phyloP scores from a whole-genome alignment of 495 filamentous ascomycete species.

The Chlorociboria aeruginascens region DNA sequence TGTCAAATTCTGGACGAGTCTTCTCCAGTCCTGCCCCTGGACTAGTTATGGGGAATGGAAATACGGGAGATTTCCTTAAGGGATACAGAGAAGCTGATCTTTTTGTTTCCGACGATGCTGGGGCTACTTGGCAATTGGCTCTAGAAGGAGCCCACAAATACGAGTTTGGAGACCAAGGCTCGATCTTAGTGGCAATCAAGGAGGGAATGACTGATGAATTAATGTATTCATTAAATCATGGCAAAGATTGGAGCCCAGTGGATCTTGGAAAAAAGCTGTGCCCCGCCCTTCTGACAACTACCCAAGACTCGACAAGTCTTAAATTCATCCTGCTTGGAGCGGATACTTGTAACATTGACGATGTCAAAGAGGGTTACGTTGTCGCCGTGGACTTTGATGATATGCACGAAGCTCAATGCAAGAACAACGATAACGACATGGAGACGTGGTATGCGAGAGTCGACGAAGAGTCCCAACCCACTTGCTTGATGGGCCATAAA shows the following conservation, averaged over 20 bases:
- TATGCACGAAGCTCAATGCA: slow-evolving; percentile 71
- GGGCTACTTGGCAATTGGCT: slow-evolving; percentile 65
- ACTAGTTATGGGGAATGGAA: slow-evolving; percentile 84
- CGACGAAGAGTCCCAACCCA: slow-evolving; percentile 66
- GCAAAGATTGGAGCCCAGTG: slow-evolving; percentile 60
- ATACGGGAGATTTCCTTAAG: slow-evolving; percentile 62
- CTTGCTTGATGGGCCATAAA: slow-evolving; percentile 89
- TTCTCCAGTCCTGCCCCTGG: slow-evolving; percentile 92
- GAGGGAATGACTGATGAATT: slow-evolving; percentile 57
- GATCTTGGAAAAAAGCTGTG: slow-evolving; percentile 49
- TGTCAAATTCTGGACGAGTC: slow-evolving; percentile 68
- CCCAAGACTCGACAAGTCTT: slow-evolving; percentile 77
- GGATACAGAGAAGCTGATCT: slow-evolving; percentile 58
- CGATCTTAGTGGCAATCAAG: slow-evolving; percentile 68
- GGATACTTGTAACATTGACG: slow-evolving; percentile 29
- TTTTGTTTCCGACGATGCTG: slow-evolving; percentile 85
- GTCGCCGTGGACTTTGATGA: slow-evolving; percentile 72
- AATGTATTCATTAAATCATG: slow-evolving; percentile 77
- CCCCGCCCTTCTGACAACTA: slow-evolving; percentile 66
- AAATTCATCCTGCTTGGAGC: slow-evolving; percentile 68
- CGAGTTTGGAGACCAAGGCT: slow-evolving; percentile 86
- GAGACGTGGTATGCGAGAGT: slow-evolving; percentile 78
- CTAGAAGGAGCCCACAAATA: slow-evolving; percentile 81
- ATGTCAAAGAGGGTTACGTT: slow-evolving; percentile 36
- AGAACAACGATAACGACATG: slow-evolving; percentile 66